Evolutionary conservation across 345 rosid species (phyloP).

Genomic region (Syzygium aromaticum): DNA sequence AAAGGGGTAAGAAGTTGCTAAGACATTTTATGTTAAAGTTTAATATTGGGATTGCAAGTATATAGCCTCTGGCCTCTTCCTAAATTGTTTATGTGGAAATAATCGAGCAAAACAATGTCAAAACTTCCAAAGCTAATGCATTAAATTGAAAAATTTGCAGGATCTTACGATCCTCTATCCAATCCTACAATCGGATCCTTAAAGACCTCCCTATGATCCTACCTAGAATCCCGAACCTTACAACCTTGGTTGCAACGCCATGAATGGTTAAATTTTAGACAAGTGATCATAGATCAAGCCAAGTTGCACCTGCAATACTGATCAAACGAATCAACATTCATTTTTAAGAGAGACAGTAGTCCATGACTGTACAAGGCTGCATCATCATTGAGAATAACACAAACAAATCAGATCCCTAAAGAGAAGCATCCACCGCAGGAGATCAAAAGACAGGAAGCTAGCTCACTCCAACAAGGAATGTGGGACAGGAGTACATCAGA

Average conservation of each 20-base stretch:
- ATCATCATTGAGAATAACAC: background rate
- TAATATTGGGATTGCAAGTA: background rate
- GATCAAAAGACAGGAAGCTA: background rate
- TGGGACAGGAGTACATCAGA: conserved; percentile 1
- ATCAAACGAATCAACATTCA: background rate
- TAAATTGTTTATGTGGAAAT: background rate
- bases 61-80: background rate
- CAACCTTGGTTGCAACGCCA: background rate
- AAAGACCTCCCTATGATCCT: background rate
- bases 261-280: background rate
- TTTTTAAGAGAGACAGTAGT: background rate
- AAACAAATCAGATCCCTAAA: background rate
- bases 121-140: background rate
- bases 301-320: background rate
- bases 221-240: background rate
- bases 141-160: background rate
- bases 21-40: background rate
- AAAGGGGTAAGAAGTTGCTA: background rate
- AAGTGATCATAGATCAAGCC: background rate
- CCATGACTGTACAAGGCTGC: background rate
- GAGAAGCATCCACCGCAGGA: background rate
- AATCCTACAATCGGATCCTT: background rate
- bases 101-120: background rate
- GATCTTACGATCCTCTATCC: background rate
- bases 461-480: background rate